A percentile compares a stretch with the other conserved stretches of the same genome.
Evolutionary conservation across 257 asterid species (phyloP).

Genomic region (Salvia splendens): DNA sequence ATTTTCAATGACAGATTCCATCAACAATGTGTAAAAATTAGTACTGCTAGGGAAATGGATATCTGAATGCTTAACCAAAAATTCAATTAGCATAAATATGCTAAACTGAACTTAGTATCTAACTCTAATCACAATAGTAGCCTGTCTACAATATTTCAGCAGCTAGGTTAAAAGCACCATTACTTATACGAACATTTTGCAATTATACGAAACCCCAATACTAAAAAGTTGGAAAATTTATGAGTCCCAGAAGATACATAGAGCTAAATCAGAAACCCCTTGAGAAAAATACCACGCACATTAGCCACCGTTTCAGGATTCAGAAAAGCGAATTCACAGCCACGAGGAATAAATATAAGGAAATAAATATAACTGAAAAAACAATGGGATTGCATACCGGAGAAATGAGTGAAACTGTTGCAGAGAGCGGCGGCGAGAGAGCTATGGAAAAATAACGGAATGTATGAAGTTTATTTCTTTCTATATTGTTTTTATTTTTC

Average conservation of each 20-base stretch:
- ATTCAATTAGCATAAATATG: background rate
- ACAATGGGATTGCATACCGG: background rate
- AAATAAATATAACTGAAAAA: background rate
- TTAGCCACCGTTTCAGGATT: background rate
- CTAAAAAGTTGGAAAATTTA: background rate
- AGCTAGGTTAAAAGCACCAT: background rate
- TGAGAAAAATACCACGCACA: background rate
- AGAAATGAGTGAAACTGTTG: background rate
- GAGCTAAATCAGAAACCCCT: background rate
- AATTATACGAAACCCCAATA: background rate
- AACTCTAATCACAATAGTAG: background rate
- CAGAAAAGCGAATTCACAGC: background rate
- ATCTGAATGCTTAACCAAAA: background rate
- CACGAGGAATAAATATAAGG: background rate
- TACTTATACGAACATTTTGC: background rate
- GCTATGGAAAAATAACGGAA: no score
- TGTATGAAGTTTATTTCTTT: no score
- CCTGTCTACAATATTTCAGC: background rate
- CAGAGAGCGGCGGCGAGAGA: constrained; percentile 28
- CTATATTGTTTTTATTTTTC: no score
- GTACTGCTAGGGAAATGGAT: background rate
- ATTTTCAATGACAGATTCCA: background rate
- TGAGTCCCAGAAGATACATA: constrained; percentile 3
- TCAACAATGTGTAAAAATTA: background rate
- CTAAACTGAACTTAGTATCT: background rate